Evolutionary conservation across 176 grass and related monocot genomes (phyloP), one percentile per base, ranked within the genome.

Genomic region (Zea mays): DNA sequence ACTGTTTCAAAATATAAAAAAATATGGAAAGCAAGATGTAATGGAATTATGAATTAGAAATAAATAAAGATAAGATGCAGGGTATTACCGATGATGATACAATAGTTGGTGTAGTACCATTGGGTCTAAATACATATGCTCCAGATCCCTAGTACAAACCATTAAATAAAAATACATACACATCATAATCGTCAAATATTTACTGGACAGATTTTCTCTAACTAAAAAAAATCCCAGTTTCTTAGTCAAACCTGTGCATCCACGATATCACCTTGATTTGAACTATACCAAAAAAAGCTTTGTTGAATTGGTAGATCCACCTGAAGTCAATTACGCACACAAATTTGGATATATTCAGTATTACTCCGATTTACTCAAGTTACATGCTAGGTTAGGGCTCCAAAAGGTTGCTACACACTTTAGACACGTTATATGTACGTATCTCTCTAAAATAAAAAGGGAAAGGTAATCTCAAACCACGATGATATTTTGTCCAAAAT

Each of bases 91-190:
- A 68, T 87, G 62, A 81, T 82, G 90, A 91, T 82, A 85, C 62
- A 78, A 20, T 16, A 70, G 40, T 88, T 4, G 93, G 86, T 62
- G 65, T 78, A 85, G 70, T 21, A 42, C 78, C 90, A 89, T 97
- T 79, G 56, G 93, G 88, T 70, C 90, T 75, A 87, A 97, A 97
- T 81, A 97, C 88, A 72, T 97, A 97, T 6, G 93, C 88, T 79
- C 93, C 93, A 37, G 93, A 97, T 73, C 81, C 86, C 93, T 97
- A 74, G 12, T 65, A 58, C 63, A 49, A 66, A 68, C 65, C 67
- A 47, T 69, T 15, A 46, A 69, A 11, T 57, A 20, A 57, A 57
- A 7, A 57, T 9, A 20, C 70, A 66, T 68, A 69, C 19, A 55
- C 4, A 49, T 40, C 19, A 34, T 5, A 51, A 83, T 27, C 81